Percentiles rank a stretch among this genome's conserved stretches.
phyloP scores from a whole-genome alignment of 2,329 filamentous ascomycete genomes.

The Venturia effusa region DNA sequence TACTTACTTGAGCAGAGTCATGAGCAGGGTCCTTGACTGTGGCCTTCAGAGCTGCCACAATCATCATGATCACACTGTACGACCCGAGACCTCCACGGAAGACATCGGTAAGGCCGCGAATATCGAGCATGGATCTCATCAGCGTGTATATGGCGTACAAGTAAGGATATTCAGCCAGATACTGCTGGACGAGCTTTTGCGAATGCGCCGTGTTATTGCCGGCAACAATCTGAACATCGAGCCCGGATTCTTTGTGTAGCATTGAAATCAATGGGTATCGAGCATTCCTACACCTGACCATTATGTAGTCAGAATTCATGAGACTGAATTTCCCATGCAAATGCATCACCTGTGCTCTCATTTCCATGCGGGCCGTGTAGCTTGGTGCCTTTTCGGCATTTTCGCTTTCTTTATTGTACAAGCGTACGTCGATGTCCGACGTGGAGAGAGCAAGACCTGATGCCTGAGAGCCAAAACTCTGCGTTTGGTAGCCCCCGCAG shows the following conservation, averaged over 20 bases:
- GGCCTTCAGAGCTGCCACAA: conserved; percentile 42
- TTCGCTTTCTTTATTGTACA: conserved; percentile 18
- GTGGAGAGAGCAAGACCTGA: conserved; percentile 41
- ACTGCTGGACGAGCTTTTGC: conserved; percentile 32
- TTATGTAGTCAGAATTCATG: conserved; percentile 13
- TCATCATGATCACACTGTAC: conserved; percentile 46
- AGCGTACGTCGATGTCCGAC: conserved; percentile 44
- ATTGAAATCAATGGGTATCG: conserved; percentile 31
- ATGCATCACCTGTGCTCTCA: background rate
- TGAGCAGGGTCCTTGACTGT: conserved; percentile 11
- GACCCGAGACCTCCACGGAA: conserved; percentile 40
- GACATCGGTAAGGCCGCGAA: conserved; percentile 38
- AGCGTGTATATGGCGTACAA: conserved; percentile 39
- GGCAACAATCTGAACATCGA: conserved; percentile 43
- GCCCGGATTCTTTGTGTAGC: conserved; percentile 36
- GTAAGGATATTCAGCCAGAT: conserved; percentile 38
- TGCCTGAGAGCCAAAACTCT: conserved; percentile 42
- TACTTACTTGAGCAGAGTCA: conserved; percentile 20
- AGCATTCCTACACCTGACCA: conserved; percentile 18
- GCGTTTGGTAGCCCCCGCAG: conserved; percentile 21
- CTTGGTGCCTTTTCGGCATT: background rate
- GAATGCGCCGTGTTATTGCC: conserved; percentile 30
- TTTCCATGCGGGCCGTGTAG: background rate
- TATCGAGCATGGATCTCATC: conserved; percentile 39
- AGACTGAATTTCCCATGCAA: background rate